Conservation (phyloP, 2,329 filamentous ascomycete species). For the Cercospora brassicicola region DNA sequence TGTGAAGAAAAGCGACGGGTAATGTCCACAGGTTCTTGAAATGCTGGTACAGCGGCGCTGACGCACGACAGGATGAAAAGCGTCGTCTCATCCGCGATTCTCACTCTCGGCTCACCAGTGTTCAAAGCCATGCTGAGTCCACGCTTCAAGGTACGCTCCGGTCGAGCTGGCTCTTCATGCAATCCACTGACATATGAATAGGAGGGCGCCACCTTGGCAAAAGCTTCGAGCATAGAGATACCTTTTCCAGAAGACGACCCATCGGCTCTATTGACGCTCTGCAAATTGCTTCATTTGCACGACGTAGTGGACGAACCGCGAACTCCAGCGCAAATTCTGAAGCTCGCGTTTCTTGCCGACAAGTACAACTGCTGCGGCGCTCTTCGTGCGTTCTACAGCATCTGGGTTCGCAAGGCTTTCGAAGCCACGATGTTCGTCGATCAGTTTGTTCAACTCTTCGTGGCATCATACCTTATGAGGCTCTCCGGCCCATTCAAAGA, state of each 20-base stretch:
- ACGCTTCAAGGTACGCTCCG: neutral
- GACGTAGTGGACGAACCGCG: neutral
- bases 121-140: conserved; percentile 21
- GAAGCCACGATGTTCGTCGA: no score
- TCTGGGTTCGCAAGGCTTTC: neutral
- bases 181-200: neutral
- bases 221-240: neutral
- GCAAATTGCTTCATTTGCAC: conserved; percentile 17
- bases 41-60: neutral
- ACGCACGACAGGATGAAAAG: neutral
- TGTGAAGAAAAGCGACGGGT: neutral
- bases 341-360: conserved; percentile 9
- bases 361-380: conserved; percentile 13
- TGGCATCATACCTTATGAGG: neutral
- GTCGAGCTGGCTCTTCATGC: no score
- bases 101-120: conserved; percentile 18
- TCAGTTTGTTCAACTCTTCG: no score
- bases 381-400: neutral
- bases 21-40: no score
- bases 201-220: conserved; percentile 14
- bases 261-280: conserved; percentile 13
- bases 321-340: neutral
- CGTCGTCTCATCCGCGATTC: conserved; percentile 12
- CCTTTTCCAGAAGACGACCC: conserved; percentile 15
- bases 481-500: neutral